Conservation (phyloP, 495 filamentous ascomycete genomes). For the Elasticomyces elasticus region DNA sequence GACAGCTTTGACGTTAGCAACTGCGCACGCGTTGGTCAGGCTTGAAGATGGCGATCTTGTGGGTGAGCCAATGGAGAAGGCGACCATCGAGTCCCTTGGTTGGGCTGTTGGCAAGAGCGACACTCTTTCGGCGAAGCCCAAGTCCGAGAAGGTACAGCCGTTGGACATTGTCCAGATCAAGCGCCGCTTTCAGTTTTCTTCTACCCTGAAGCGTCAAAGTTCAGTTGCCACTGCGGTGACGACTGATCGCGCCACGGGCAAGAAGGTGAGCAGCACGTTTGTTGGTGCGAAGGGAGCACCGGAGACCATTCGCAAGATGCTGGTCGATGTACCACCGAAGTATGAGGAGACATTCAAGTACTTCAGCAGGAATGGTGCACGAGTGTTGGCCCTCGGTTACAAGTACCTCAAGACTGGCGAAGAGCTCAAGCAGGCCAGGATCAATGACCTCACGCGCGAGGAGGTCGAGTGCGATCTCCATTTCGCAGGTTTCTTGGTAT, state of each 20-base stretch:
- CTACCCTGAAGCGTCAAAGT: conserved; percentile 88
- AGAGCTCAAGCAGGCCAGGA: conserved; percentile 69
- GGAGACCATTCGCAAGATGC: conserved; percentile 89
- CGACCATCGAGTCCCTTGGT: conserved; percentile 76
- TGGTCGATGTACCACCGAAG: conserved; percentile 67
- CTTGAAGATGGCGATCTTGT: conserved; percentile 95
- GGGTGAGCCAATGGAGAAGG: conserved; percentile 98
- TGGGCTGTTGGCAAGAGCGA: conserved; percentile 88
- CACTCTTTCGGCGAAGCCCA: conserved; percentile 48
- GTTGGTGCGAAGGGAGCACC: conserved; percentile 94
- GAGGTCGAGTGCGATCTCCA: conserved; percentile 74
- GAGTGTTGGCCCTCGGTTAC: conserved; percentile 88
- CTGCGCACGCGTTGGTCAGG: conserved; percentile 89
- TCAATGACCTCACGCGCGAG: conserved; percentile 88
- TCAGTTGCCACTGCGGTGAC: conserved; percentile 73
- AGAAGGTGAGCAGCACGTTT: conserved; percentile 70
- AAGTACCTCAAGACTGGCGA: conserved; percentile 73
- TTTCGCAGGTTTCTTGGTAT: conserved; percentile 91
- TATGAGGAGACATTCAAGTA: conserved; percentile 99
- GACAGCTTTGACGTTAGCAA: conserved; percentile 88
- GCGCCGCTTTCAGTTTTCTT: conserved; percentile 96
- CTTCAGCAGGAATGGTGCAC: conserved; percentile 88
- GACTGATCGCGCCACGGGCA: conserved; percentile 56
- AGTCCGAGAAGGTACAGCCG: conserved; percentile 15
- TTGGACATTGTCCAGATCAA: conserved; percentile 74